Percentiles rank a stretch among this genome's conserved stretches.
Evolutionary conservation across 306 rosid genomes (phyloP).

Genomic region (Cercis canadensis): DNA sequence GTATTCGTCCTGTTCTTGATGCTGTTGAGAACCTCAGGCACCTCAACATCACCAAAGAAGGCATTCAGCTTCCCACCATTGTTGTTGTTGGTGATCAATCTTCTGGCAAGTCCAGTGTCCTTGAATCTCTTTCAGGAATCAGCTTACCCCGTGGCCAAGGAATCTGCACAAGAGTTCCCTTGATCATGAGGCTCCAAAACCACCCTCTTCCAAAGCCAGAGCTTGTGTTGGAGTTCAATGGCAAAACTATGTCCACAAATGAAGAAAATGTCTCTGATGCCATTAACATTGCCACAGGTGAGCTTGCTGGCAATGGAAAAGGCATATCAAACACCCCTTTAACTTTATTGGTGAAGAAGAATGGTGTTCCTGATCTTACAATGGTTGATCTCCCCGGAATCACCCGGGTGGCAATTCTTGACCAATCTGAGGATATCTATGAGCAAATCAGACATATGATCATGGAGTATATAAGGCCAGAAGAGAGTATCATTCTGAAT

Average conservation of each 20-base stretch:
- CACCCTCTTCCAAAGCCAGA: slow-evolving; percentile 27
- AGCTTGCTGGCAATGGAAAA: slow-evolving; percentile 40
- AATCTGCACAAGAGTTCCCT: slow-evolving; percentile 47
- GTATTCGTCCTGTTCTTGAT: slow-evolving; percentile 47
- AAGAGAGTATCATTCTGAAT: slow-evolving; percentile 50
- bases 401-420: slow-evolving; percentile 49
- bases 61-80: slow-evolving; percentile 46
- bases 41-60: slow-evolving; percentile 46
- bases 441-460: slow-evolving; percentile 43
- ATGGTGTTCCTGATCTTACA: slow-evolving; percentile 45
- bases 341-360: slow-evolving; percentile 42
- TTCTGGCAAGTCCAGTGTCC: slow-evolving; percentile 50
- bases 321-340: slow-evolving; percentile 38
- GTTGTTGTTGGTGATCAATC: slow-evolving; percentile 52
- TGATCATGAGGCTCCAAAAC: slow-evolving; percentile 43
- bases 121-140: slow-evolving; percentile 48
- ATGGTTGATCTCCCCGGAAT: slow-evolving; percentile 52
- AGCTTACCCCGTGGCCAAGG: slow-evolving; percentile 55
- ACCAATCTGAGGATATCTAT: slow-evolving; percentile 48
- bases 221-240: slow-evolving; percentile 25
- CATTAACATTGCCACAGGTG: slow-evolving; percentile 37
- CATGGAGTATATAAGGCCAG: slow-evolving; percentile 48
- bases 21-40: slow-evolving; percentile 42
- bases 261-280: slow-evolving; percentile 30
- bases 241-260: background rate